phyloP scores from a whole-genome alignment of 2,329 filamentous ascomycete species.

The Dryadomyces sulphureus region DNA sequence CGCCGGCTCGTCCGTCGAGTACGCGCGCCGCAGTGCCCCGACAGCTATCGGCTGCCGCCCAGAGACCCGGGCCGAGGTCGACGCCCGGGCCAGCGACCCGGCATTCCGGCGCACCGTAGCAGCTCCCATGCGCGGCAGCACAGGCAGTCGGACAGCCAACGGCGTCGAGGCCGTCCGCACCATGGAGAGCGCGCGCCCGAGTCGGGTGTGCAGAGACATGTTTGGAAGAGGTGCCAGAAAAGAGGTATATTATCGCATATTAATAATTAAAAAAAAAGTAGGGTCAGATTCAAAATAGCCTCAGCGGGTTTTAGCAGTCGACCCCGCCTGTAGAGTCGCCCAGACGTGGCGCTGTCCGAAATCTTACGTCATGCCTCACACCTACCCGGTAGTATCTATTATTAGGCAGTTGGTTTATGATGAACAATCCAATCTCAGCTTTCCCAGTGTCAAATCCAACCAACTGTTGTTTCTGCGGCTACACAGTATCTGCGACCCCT shows the following conservation, averaged over 20 bases:
- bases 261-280: no score
- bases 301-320: no score
- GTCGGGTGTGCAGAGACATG: no score
- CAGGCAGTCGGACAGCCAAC: background rate
- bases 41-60: no score
- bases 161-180: background rate
- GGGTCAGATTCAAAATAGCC: no score
- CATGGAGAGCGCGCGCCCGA: background rate
- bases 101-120: background rate
- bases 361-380: background rate
- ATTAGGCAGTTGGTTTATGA: background rate
- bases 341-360: background rate
- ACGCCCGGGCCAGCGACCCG: background rate
- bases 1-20: constrained; percentile 14
- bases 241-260: no score
- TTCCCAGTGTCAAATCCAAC: background rate
- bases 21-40: constrained; percentile 9
- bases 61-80: no score
- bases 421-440: background rate
- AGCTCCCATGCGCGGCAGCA: background rate
- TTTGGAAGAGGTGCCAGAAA: no score
- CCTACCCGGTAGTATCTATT: background rate
- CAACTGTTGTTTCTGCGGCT: background rate
- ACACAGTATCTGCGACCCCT: no score
- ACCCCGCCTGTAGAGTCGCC: no score